Conservation (phyloP, 805 yeast species). For the Cyberlindnera mrakii region DNA sequence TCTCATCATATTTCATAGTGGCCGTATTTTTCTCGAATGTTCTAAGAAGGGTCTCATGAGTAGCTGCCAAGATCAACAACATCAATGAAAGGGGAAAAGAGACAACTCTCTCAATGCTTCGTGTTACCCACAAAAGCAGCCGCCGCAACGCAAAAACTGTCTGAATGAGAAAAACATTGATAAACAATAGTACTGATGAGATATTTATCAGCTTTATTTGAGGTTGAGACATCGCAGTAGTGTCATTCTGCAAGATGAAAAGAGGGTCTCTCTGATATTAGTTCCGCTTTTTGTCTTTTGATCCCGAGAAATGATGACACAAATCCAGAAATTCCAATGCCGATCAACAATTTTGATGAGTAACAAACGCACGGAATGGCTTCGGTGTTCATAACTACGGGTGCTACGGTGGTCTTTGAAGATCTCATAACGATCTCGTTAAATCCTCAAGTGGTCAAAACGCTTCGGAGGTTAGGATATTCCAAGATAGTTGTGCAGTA, state of each 20-base stretch:
- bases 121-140: constrained; percentile 5
- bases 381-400: constrained; percentile 62
- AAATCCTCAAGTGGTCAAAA: constrained; percentile 26
- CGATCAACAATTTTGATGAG: not conserved
- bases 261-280: too few relatives aligned
- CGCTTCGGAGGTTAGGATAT: constrained; percentile 33
- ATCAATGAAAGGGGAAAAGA: constrained; percentile 4
- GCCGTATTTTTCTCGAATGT: too few relatives aligned
- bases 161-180: not conserved
- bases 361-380: constrained; percentile 2
- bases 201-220: too few relatives aligned
- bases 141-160: not conserved
- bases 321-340: not conserved
- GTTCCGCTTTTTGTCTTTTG: too few relatives aligned
- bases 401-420: constrained; percentile 85
- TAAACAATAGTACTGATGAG: not conserved
- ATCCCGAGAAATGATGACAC: not conserved
- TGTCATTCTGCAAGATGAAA: too few relatives aligned
- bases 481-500: constrained; percentile 48
- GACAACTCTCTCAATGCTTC: not conserved
- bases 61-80: constrained; percentile 2
- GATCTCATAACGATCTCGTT: constrained; percentile 44
- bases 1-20: not conserved
- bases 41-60: not conserved
- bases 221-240: too few relatives aligned